Conservation (phyloP, 169 alveolate genomes). For the Theileria sp. region DNA sequence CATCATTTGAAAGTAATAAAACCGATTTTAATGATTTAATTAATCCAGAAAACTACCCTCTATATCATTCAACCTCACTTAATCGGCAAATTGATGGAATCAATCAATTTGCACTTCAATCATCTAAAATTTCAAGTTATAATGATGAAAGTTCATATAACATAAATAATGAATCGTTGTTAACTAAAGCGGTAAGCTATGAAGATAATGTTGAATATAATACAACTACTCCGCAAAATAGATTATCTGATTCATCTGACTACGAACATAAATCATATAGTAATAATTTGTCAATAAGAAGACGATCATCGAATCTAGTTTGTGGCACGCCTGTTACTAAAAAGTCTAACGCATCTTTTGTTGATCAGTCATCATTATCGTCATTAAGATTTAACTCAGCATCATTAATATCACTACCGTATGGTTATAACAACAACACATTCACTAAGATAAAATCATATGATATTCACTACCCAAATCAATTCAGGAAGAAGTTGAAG, state of each 20-base stretch:
- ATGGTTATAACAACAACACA: constrained; percentile 50
- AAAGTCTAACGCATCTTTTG: background rate
- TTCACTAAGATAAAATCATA: constrained; percentile 44
- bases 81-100: constrained; percentile 12
- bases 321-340: background rate
- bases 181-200: background rate
- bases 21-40: background rate
- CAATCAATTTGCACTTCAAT: background rate
- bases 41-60: background rate
- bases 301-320: background rate
- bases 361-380: constrained; percentile 16
- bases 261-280: background rate
- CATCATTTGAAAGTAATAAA: background rate
- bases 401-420: constrained; percentile 51
- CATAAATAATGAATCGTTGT: too few relatives aligned
- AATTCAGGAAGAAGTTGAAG: constrained; percentile 17
- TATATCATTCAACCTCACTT: constrained; percentile 3
- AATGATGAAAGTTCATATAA: background rate
- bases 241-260: constrained; percentile 1
- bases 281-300: too few relatives aligned
- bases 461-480: constrained; percentile 41
- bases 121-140: background rate
- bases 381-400: constrained; percentile 53
- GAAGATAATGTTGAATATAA: background rate
- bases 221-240: background rate